phyloP scores from a whole-genome alignment of 352 stramenopile genomes.

The Aphanomyces stellatus region DNA sequence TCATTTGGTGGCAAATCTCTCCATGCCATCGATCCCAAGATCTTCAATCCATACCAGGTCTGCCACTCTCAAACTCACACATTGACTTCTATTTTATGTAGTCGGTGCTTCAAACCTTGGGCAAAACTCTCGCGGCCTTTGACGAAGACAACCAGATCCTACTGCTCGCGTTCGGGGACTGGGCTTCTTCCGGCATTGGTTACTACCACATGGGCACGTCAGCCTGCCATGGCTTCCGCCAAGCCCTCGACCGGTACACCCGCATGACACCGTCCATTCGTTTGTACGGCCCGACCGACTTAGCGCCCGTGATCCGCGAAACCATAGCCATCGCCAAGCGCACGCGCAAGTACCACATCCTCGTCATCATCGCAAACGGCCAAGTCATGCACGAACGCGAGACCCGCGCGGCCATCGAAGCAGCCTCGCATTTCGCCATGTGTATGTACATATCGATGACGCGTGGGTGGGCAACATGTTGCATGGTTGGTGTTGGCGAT shows the following conservation, averaged over 20 bases:
- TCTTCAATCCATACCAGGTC: too few relatives aligned
- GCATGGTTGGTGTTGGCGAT: slow-evolving; percentile 61
- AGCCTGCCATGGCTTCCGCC: too few relatives aligned
- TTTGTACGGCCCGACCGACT: slow-evolving; percentile 50
- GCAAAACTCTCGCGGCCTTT: too few relatives aligned
- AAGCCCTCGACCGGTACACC: slow-evolving; percentile 52
- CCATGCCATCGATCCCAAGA: too few relatives aligned
- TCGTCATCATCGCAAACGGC: slow-evolving; percentile 67
- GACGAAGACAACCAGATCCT: too few relatives aligned
- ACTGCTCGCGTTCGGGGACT: too few relatives aligned
- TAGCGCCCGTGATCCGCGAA: slow-evolving; percentile 54
- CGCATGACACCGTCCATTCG: slow-evolving; percentile 42
- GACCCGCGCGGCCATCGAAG: slow-evolving; percentile 48
- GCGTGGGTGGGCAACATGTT: neutral
- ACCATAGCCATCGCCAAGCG: slow-evolving; percentile 25
- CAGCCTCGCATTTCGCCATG: slow-evolving; percentile 59
- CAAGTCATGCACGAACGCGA: slow-evolving; percentile 62
- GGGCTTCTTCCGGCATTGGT: too few relatives aligned
- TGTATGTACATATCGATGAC: slow-evolving; percentile 33
- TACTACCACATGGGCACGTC: too few relatives aligned
- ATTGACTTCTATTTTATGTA: too few relatives aligned
- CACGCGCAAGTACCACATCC: slow-evolving; percentile 49
- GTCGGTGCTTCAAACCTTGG: too few relatives aligned
- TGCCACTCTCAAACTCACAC: too few relatives aligned
- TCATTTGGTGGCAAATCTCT: too few relatives aligned